Conservation (phyloP, 2,329 filamentous ascomycete genomes). For the Fusarium temperatum region DNA sequence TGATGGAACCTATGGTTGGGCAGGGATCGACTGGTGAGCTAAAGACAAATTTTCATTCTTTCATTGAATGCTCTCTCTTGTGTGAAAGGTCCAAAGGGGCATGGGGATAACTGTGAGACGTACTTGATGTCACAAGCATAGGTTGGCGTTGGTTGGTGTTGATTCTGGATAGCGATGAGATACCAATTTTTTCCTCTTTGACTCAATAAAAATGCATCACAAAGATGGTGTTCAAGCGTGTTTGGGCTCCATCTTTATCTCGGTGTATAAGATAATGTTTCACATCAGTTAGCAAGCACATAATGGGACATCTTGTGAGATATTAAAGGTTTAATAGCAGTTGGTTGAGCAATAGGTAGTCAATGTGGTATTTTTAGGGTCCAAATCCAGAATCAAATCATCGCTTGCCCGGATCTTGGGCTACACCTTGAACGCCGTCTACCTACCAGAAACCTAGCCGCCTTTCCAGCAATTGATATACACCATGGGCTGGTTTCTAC, state of each 20-base stretch:
- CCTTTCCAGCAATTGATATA: not conserved
- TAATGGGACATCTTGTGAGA: not conserved
- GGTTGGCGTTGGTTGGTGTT: constrained; percentile 33
- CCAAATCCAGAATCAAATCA: constrained; percentile 19
- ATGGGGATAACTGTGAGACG: constrained; percentile 1
- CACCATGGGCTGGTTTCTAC: not conserved
- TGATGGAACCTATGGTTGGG: constrained; percentile 76
- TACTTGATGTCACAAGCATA: constrained; percentile 14
- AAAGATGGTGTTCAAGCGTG: not conserved
- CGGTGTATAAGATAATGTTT: not conserved
- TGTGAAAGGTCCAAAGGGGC: not conserved
- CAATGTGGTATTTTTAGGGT: constrained; percentile 36
- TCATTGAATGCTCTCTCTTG: not conserved
- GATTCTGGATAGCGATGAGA: constrained; percentile 21
- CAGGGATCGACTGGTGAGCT: constrained; percentile 51
- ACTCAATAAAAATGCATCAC: not conserved
- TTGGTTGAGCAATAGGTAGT: constrained; percentile 7
- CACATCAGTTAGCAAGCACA: not conserved
- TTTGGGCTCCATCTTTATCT: not conserved
- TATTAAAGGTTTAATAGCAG: not conserved
- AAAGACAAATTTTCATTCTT: not conserved
- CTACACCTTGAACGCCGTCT: constrained; percentile 32
- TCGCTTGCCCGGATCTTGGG: constrained; percentile 8
- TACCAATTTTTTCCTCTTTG: constrained; percentile 17
- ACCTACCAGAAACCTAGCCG: not conserved